A percentile compares a stretch with the other conserved stretches of the same genome.
Evolutionary conservation across 2,329 filamentous ascomycete genomes (phyloP).

Genomic region (Ceratocystis diversiconidia): DNA sequence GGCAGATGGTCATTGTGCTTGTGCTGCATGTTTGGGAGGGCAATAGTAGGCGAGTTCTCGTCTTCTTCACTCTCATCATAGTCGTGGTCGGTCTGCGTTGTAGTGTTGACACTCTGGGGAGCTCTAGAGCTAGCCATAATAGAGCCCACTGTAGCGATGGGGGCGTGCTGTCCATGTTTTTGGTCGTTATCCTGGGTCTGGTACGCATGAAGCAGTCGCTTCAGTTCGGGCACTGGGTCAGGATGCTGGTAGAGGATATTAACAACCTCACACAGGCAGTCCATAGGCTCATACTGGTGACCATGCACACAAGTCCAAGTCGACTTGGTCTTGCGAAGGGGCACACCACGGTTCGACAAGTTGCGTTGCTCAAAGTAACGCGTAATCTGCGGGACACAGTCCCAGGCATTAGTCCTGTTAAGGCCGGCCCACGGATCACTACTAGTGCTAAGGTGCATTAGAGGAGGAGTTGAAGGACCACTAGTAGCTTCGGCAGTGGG

Average conservation of each 20-base stretch:
- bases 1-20: slow-evolving; percentile 14
- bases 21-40: neutral
- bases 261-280: slow-evolving; percentile 43
- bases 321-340: slow-evolving; percentile 25
- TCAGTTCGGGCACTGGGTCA: slow-evolving; percentile 64
- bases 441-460: slow-evolving; percentile 29
- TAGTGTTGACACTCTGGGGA: slow-evolving; percentile 30
- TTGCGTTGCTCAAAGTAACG: slow-evolving; percentile 57
- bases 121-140: slow-evolving; percentile 20
- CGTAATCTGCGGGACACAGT: slow-evolving; percentile 76
- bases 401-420: slow-evolving; percentile 78
- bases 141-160: slow-evolving; percentile 5
- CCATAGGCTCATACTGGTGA: slow-evolving; percentile 33
- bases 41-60: slow-evolving; percentile 6
- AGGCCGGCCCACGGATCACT: slow-evolving; percentile 58
- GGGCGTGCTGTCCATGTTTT: neutral
- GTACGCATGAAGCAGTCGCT: slow-evolving; percentile 48
- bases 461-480: slow-evolving; percentile 35
- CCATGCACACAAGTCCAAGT: slow-evolving; percentile 82
- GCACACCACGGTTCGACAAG: slow-evolving; percentile 1
- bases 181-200: slow-evolving; percentile 28
- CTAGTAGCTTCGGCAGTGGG: slow-evolving; percentile 26
- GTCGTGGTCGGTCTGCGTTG: slow-evolving; percentile 22
- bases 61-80: slow-evolving; percentile 12
- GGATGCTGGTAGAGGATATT: slow-evolving; percentile 38